Evolutionary conservation across 2,329 filamentous ascomycete genomes (phyloP).

Genomic region (Aspergillus sp.): DNA sequence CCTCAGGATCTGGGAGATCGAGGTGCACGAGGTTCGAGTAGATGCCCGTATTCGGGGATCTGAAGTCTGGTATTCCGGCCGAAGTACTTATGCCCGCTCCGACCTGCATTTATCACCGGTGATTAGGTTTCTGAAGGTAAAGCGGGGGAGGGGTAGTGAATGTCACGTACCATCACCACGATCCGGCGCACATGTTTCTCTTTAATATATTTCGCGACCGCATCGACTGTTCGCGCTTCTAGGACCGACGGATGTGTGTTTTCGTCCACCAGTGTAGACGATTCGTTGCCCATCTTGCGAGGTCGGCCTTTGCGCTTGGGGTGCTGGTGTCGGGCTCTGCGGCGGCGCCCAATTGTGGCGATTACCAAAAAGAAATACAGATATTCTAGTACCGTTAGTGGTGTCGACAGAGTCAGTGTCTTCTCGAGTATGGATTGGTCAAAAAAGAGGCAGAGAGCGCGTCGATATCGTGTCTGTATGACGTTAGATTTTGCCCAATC

Average conservation of each 20-base stretch:
- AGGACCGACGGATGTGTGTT: constrained; percentile 68
- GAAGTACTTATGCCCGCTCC: constrained; percentile 75
- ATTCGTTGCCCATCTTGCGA: constrained; percentile 79
- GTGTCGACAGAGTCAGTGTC: background rate
- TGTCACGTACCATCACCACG: constrained; percentile 71
- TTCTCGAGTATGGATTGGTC: background rate
- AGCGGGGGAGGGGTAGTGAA: constrained; percentile 14
- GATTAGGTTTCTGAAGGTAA: background rate
- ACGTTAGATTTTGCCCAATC: constrained; percentile 19
- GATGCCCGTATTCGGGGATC: constrained; percentile 88
- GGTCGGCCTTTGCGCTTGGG: constrained; percentile 23
- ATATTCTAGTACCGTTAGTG: background rate
- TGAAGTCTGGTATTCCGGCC: constrained; percentile 81
- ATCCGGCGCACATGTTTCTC: constrained; percentile 70
- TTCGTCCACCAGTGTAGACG: constrained; percentile 69
- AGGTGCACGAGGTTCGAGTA: constrained; percentile 90
- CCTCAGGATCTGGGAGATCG: constrained; percentile 85
- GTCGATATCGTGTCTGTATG: constrained; percentile 11
- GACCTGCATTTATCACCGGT: constrained; percentile 52
- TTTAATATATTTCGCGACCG: constrained; percentile 79
- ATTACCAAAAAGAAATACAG: background rate
- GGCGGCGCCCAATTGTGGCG: constrained; percentile 30
- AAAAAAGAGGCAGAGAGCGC: background rate
- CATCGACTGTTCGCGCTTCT: constrained; percentile 69
- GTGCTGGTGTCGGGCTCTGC: constrained; percentile 28